A percentile compares a stretch with the other conserved stretches of the same genome.
phyloP scores from a whole-genome alignment of 139 green algal species.

The Zygnema circumcarinatum region DNA sequence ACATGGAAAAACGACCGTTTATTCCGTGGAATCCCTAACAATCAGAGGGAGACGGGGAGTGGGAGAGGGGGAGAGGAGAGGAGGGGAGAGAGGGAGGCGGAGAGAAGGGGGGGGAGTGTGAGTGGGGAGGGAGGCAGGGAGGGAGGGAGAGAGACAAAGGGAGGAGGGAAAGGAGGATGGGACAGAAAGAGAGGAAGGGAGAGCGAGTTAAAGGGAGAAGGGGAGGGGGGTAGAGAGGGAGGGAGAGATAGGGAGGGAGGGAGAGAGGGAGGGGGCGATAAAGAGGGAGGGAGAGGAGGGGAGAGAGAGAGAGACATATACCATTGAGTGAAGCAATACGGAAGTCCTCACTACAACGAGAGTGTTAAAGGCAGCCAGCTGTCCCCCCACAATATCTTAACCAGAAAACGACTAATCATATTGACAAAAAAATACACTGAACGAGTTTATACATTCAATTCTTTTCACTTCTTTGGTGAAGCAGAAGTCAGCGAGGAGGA shows the following conservation, averaged over 20 bases:
- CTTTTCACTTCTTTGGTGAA: no score
- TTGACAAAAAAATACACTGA: no score
- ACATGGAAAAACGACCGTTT: no score
- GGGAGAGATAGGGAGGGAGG: neutral
- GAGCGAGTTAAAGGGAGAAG: neutral
- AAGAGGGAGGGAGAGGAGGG: conserved; percentile 6
- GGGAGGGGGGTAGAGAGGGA: conserved; percentile 7
- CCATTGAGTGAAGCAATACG: neutral
- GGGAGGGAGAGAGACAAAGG: neutral
- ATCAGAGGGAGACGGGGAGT: neutral
- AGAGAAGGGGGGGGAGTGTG: neutral
- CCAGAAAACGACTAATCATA: no score
- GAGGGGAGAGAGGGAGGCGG: neutral
- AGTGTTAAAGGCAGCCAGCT: no score
- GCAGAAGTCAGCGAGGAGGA: no score
- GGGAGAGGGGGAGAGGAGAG: conserved; percentile 11
- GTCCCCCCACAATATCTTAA: no score
- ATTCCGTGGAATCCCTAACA: no score
- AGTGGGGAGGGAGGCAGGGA: neutral
- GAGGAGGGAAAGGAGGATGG: neutral
- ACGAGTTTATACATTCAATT: no score
- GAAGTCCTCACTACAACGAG: no score
- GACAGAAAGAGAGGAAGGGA: neutral
- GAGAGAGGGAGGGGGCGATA: conserved; percentile 11
- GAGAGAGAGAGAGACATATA: neutral